These are phyloP conservation scores for Phaeosphaeriaceae sp. DNA, from an alignment of 2,329 filamentous ascomycete genomes.

Conservation along the genomic window DNA sequence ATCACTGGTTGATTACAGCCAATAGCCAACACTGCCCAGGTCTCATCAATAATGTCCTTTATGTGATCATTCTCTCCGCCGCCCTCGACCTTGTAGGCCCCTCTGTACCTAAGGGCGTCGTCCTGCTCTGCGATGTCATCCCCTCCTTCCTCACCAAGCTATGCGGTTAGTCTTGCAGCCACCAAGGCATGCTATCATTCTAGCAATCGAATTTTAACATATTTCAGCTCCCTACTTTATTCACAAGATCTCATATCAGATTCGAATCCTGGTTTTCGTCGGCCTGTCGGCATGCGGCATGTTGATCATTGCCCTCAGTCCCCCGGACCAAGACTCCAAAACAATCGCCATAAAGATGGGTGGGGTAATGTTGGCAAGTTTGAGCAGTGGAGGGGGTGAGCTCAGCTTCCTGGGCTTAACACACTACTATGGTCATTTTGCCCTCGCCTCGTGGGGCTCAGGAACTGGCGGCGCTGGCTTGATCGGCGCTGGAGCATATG, in stretches of 20 bases:
- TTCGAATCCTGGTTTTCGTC: constrained; percentile 77
- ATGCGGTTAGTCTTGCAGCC: constrained; percentile 44
- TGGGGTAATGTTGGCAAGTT: constrained; percentile 82
- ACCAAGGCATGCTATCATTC: too few relatives aligned
- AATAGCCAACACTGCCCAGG: constrained; percentile 56
- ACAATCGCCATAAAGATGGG: constrained; percentile 77
- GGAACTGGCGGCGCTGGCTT: constrained; percentile 90
- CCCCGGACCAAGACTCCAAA: constrained; percentile 60
- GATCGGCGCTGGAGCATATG: constrained; percentile 86
- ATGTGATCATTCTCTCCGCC: constrained; percentile 94
- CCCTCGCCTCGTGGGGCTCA: constrained; percentile 88
- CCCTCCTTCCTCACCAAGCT: constrained; percentile 90
- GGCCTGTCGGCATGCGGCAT: constrained; percentile 81
- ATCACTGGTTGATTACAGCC: neutral
- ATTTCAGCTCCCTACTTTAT: constrained; percentile 83
- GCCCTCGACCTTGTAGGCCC: constrained; percentile 94
- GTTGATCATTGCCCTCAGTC: constrained; percentile 85
- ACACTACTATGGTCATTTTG: constrained; percentile 88
- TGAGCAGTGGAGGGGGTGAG: constrained; percentile 87
- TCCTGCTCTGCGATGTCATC: constrained; percentile 90
- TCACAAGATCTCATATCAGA: constrained; percentile 79
- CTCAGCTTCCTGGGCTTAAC: constrained; percentile 89
- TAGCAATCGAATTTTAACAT: too few relatives aligned
- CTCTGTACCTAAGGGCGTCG: constrained; percentile 83
- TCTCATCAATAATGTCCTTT: constrained; percentile 95